Conservation (phyloP, 768 basidiomycete genomes). For the Tylopilus rubrobrunneus region DNA sequence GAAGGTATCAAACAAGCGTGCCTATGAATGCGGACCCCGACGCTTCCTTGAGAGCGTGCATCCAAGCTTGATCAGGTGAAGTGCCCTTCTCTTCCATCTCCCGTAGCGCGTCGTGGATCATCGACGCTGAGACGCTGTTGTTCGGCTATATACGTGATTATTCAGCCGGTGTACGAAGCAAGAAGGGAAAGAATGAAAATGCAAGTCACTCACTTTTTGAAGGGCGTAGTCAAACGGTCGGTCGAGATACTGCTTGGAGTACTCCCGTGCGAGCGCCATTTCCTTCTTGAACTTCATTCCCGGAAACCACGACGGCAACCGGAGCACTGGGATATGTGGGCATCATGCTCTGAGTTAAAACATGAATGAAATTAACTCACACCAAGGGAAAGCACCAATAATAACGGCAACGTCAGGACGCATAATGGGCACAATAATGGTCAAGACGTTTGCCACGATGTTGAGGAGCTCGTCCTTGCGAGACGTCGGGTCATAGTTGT, state of each 20-base stretch:
- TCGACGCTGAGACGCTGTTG: not conserved
- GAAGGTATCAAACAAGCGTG: not conserved
- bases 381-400: not conserved
- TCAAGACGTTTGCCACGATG: not conserved
- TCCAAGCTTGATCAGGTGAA: not conserved
- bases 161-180: not conserved
- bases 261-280: not conserved
- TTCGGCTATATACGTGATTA: not conserved
- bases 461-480: not conserved
- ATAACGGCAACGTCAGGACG: not conserved
- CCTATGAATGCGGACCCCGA: constrained; percentile 3
- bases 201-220: not conserved
- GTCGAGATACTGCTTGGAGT: not conserved
- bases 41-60: not conserved
- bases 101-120: constrained; percentile 4
- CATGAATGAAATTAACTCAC: too few species aligned
- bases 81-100: not conserved
- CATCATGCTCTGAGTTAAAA: not conserved
- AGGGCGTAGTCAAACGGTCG: constrained; percentile 1
- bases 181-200: not conserved
- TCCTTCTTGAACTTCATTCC: constrained; percentile 3
- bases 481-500: not conserved
- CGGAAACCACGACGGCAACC: constrained; percentile 5
- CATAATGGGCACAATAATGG: not conserved
- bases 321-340: not conserved